Evolutionary conservation across 768 basidiomycete species (phyloP).

Genomic region (Imleria badia): DNA sequence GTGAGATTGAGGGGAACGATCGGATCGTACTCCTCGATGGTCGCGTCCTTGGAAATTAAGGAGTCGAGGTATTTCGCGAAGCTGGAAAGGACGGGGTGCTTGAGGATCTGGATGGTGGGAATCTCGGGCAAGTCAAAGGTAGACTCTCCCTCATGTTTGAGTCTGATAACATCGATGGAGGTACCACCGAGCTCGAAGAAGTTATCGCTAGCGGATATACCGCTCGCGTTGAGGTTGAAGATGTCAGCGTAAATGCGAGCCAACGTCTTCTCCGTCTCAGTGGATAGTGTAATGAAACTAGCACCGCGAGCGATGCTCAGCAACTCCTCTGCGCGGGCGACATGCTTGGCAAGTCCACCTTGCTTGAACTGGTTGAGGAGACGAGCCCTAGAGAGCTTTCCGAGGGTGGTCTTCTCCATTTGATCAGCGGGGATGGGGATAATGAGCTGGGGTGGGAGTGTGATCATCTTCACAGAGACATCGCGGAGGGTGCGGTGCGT

Average conservation of each 20-base stretch:
- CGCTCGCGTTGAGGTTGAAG: constrained; percentile 26
- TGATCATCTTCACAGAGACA: constrained; percentile 31
- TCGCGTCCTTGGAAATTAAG: constrained; percentile 10
- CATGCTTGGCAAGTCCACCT: constrained; percentile 33
- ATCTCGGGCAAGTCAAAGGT: constrained; percentile 32
- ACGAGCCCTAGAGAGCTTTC: constrained; percentile 43
- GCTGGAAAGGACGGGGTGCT: constrained; percentile 31
- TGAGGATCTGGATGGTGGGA: constrained; percentile 41
- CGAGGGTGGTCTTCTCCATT: constrained; percentile 44
- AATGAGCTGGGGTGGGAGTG: constrained; percentile 37
- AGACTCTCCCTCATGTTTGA: constrained; percentile 29
- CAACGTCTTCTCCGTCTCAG: constrained; percentile 29
- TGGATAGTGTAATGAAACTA: constrained; percentile 21
- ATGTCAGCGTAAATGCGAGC: constrained; percentile 32
- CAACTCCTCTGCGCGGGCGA: constrained; percentile 28
- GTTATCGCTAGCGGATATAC: constrained; percentile 33
- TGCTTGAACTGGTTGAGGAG: constrained; percentile 37
- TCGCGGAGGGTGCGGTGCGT: constrained; percentile 35
- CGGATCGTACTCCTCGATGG: not conserved
- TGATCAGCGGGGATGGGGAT: constrained; percentile 37
- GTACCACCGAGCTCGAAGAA: constrained; percentile 45
- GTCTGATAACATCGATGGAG: constrained; percentile 38
- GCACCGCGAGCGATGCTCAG: constrained; percentile 23
- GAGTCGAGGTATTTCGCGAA: constrained; percentile 33
- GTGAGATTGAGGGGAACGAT: constrained; percentile 1